Evolutionary conservation across 2,329 filamentous ascomycete genomes (phyloP).

Genomic region (Talaromyces funiculosus): DNA sequence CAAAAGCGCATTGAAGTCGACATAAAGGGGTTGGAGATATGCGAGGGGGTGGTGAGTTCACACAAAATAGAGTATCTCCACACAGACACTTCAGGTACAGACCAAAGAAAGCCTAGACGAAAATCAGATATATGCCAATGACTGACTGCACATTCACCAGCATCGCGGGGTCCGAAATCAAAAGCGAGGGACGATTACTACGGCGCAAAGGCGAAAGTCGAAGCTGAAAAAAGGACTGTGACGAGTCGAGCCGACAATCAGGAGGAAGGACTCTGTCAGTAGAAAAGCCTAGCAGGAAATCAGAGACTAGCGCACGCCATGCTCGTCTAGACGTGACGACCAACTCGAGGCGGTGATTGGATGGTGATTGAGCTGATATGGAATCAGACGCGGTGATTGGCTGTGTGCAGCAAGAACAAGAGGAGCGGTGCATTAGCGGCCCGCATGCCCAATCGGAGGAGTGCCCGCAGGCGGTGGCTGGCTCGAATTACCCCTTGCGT

Average conservation of each 20-base stretch:
- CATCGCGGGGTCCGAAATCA: neutral
- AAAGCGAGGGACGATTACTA: neutral
- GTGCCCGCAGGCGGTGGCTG: slow-evolving; percentile 9
- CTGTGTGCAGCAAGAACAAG: neutral
- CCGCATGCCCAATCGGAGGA: slow-evolving; percentile 11
- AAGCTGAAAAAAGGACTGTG: neutral
- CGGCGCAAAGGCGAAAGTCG: neutral
- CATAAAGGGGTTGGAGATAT: slow-evolving; percentile 2
- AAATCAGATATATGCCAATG: neutral
- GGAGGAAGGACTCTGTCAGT: neutral
- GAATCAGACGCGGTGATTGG: slow-evolving; percentile 1
- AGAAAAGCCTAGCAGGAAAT: neutral
- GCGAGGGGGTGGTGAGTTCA: slow-evolving; percentile 12
- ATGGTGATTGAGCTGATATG: neutral
- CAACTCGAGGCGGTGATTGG: neutral
- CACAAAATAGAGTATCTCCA: neutral
- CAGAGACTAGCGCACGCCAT: neutral
- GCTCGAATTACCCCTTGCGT: slow-evolving; percentile 7
- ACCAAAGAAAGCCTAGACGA: neutral
- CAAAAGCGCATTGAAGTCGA: neutral
- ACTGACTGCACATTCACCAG: neutral
- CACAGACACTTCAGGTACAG: neutral
- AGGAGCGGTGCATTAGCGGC: neutral
- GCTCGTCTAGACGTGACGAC: neutral
- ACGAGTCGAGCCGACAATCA: neutral